These are phyloP conservation scores for Dactylellina drechsleri DNA, from an alignment of 2,329 filamentous ascomycete species.

Conservation along the genomic window DNA sequence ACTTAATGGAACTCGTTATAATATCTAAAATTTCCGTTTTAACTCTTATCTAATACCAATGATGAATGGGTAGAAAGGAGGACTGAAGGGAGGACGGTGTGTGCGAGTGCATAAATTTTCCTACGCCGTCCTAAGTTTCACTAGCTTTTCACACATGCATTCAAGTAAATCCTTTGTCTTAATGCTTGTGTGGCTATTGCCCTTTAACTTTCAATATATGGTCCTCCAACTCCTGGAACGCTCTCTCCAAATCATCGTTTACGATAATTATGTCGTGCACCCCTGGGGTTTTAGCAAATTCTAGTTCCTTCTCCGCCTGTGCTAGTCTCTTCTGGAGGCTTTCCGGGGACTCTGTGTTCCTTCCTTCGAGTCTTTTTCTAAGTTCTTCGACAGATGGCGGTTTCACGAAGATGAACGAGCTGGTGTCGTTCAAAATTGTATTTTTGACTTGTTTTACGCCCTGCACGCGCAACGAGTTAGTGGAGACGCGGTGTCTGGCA, in stretches of 20 bases:
- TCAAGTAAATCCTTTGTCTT: too few relatives aligned
- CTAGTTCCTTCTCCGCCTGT: slow-evolving; percentile 79
- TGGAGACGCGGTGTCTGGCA: background rate
- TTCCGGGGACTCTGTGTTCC: slow-evolving; percentile 81
- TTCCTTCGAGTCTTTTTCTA: slow-evolving; percentile 77
- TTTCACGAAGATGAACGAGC: slow-evolving; percentile 78
- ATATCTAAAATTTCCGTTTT: background rate
- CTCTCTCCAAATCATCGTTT: slow-evolving; percentile 72
- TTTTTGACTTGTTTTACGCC: slow-evolving; percentile 93
- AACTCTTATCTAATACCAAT: background rate
- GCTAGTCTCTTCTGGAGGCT: slow-evolving; percentile 74
- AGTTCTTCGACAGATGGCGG: slow-evolving; percentile 80
- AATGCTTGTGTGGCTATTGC: too few relatives aligned
- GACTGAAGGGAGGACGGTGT: slow-evolving; percentile 15
- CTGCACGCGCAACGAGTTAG: slow-evolving; percentile 60
- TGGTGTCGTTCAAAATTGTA: slow-evolving; percentile 75
- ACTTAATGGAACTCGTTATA: background rate
- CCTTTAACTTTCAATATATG: slow-evolving; percentile 63
- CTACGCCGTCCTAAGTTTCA: background rate
- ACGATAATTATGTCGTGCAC: slow-evolving; percentile 74
- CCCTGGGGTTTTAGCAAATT: slow-evolving; percentile 74
- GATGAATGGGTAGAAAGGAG: background rate
- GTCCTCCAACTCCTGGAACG: slow-evolving; percentile 66
- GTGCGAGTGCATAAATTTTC: slow-evolving; percentile 51
- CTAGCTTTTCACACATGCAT: too few relatives aligned